Evolutionary conservation across 2,329 filamentous ascomycete species (phyloP), one percentile per base, ranked within the genome.

Genomic region (Aspergillus hiratsukae): DNA sequence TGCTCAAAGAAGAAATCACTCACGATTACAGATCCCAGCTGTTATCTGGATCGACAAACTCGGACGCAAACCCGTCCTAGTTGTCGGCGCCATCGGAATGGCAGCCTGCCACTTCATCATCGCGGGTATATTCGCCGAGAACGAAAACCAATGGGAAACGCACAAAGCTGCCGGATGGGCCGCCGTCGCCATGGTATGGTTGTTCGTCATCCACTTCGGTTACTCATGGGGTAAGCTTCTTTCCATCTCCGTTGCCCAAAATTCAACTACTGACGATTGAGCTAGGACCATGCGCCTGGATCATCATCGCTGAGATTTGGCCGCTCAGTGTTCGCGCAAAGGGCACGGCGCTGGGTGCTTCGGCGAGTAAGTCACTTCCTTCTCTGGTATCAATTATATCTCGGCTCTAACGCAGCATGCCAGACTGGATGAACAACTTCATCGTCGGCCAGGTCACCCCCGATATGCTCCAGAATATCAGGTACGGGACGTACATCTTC

Each of bases 271-370:
- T 51, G n/a, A 51, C 25, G 3, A n/a, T 9, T 27, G 27, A 9
- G 3, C 10, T 14, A 57, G 55, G 53, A 0, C 87, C 87, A 2
- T 87, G 84, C 64, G 82, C 85, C 0, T 91, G 88, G 88, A 88
- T 90, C 58, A 79, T 91, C 54, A 81, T 90, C 2, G 83, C 87
- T 2, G 88, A 91, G 72, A 84, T 91, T 45, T 91, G 86, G 85
- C 88, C 88, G 0, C 73, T 90, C 4, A 86, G 82, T 56, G 85
- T 84, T 9, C 81, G 87, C 2, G 82, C 88, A 0, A 89, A 90
- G 58, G 88, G 88, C 43, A 87, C 88, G 11, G 80, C 87, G 0
- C 75, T 91, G 0, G 87, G 86, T 17, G 86, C 86, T 1, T 84
- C 81, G 2, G 81, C 80, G 63, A 87, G 63, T 67, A 53, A 58